Evolutionary conservation across 768 basidiomycete genomes (phyloP), one percentile per base, ranked within the genome.

Genomic region (Tricholomella constricta): DNA sequence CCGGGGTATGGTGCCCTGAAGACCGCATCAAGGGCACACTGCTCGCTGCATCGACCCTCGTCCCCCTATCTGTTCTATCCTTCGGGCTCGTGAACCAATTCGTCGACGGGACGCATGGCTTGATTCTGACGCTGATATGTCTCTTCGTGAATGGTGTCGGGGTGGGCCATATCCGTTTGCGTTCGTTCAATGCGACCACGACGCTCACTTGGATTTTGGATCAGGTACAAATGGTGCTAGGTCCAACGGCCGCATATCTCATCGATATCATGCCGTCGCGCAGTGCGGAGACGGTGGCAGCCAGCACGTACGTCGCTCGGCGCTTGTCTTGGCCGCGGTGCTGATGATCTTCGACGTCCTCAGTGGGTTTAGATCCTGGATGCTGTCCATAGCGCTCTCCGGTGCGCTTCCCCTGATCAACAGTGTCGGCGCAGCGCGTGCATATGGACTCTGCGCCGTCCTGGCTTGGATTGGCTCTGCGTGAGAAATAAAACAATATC

Each of bases 211-310:
- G 77, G 6, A 71, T 50, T 34, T 73, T 23, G 3, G n/a, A 2
- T 11, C 17, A 78, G 74, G 80, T 81, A 48, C 71, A 81, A 51
- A 57, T 76, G 45, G 70, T 78, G 4, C 60, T 83, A 23, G 70
- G 73, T 3, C 82, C 81, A 1, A 68, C 68, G 0, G 68, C 73
- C 8, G 70, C 81, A 1, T 83, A 82, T 54, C 60, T 61, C 26
- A 72, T 82, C 4, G 83, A 83, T 46, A 64, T 82, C 14, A 54
- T 83, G 60, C 80, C 77, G 26, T 55, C 68, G 12, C 69, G 71
- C 22, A 81, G 80, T 51, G 79, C 82, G 2, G 79, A 84, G 58
- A 67, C 70, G 15, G 72, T 72, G 62, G 82, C 79, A 0, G 80
- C 76, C 0, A 65, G 63, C 42, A 60, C 63, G 82, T 68, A 19